Evolutionary conservation across 129 eudicot species (phyloP), one percentile per base, ranked within the genome.

Genomic region (Centaurea solstitialis): DNA sequence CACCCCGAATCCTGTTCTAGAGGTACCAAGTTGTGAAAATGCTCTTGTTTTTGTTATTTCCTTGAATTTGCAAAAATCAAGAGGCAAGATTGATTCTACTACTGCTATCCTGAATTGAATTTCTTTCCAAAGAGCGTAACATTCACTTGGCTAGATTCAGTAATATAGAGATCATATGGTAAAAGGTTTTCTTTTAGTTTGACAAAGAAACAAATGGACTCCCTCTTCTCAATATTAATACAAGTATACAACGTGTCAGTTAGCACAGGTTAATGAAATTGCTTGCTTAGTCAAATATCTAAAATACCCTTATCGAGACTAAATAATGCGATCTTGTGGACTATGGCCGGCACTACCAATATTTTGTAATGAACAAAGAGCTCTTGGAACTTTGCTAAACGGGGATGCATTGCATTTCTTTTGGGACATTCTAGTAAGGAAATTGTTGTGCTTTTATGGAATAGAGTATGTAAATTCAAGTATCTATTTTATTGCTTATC

Each of bases 1-100:
- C 66, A 96, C 98, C 18, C 99, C 99, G 0, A 93, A 96, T 90
- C 99, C 94, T 84, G 93, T 89, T 71, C 78, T 96, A 73, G 97
- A 93, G 99, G 99, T 96, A 89, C 20, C 13, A 45, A 17, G 20
- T 62, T 18, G 57, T 62, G 39, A 47, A 61, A 62, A 7, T 72
- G 18, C 47, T 53, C 77, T 67, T 76, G 77, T 12, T 10, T 64
- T 39, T 20, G 17, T 70, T 70, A 21, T 76, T 38, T 70, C 21
- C 53, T 37, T 13, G 7, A 26, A 22, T 66, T 66, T 6, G 26
- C 18, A n/a, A 69, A 39, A n/a, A 15, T 15, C 21, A 17, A 10
- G 41, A 73, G 35, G 30, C 57, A n/a, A 41, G 47, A 40, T 38
- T 66, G 74, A 73, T 80, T 79, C 57, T 73, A 70, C n/a, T 47